A percentile compares a stretch with the other conserved stretches of the same genome.
Evolutionary conservation across 2,329 filamentous ascomycete species (phyloP).

Genomic region (Colletotrichum lini): DNA sequence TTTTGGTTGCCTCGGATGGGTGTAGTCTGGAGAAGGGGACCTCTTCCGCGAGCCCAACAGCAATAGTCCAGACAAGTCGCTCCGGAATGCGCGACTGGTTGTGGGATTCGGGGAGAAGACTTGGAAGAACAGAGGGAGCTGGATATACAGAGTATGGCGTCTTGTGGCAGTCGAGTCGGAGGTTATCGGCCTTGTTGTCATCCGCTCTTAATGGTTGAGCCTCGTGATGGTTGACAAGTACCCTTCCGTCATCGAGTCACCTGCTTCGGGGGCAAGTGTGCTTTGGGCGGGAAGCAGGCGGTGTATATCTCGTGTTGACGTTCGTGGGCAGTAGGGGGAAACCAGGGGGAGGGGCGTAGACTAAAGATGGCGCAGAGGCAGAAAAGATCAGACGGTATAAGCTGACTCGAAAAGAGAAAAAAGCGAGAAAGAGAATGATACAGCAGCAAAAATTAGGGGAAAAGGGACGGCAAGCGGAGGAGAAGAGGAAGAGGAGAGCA

Average conservation of each 20-base stretch:
- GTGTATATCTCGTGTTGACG: conserved; percentile 6
- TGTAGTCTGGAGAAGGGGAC: background rate
- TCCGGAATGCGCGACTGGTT: background rate
- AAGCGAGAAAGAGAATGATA: conserved; percentile 7
- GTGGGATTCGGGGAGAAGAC: background rate
- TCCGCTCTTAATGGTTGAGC: conserved; percentile 37
- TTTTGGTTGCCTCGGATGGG: conserved; percentile 27
- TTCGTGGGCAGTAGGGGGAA: conserved; percentile 21
- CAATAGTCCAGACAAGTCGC: conserved; percentile 4
- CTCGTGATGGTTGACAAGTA: conserved; percentile 39
- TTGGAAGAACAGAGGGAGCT: background rate
- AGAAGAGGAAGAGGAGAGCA: conserved; percentile 1
- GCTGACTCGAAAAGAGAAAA: conserved; percentile 14
- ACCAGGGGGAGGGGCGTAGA: conserved; percentile 6
- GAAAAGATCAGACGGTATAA: conserved; percentile 40
- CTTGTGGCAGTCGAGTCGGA: conserved; percentile 23
- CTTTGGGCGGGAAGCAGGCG: background rate
- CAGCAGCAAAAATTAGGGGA: background rate
- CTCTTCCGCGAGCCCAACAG: conserved; percentile 11
- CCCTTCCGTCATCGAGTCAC: conserved; percentile 42
- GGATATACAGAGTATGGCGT: conserved; percentile 14
- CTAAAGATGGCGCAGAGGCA: conserved; percentile 11
- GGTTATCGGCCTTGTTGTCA: conserved; percentile 30
- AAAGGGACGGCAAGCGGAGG: background rate
- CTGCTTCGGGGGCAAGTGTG: conserved; percentile 8